A percentile compares a stretch with the other conserved stretches of the same genome.
Conservation (phyloP, 768 basidiomycete genomes). For the Russula foetens region DNA sequence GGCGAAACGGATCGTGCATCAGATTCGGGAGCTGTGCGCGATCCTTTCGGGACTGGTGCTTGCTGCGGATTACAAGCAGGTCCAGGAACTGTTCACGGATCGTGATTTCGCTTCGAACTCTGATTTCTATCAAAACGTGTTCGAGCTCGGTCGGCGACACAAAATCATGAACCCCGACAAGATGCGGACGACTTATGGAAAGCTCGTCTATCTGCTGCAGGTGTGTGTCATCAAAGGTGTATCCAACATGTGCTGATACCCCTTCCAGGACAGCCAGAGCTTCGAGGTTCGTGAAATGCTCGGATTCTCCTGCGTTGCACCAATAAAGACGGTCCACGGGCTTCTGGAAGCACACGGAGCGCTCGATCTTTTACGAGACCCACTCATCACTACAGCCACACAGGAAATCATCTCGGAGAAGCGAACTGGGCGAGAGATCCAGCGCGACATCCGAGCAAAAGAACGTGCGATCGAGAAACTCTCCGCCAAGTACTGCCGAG, state of each 20-base stretch:
- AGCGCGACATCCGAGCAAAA: constrained; percentile 76
- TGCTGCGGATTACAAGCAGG: constrained; percentile 79
- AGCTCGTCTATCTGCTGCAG: constrained; percentile 77
- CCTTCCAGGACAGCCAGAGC: constrained; percentile 69
- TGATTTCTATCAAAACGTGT: constrained; percentile 71
- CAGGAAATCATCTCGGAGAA: constrained; percentile 73
- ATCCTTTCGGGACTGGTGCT: constrained; percentile 80
- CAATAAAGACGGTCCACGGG: constrained; percentile 67
- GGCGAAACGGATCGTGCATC: constrained; percentile 80
- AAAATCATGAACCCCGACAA: constrained; percentile 93
- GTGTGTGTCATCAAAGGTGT: constrained; percentile 30
- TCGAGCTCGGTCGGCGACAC: constrained; percentile 76
- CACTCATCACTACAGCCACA: constrained; percentile 66
- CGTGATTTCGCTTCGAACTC: constrained; percentile 75
- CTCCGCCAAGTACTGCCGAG: constrained; percentile 50
- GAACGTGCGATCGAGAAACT: constrained; percentile 79
- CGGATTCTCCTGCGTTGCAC: constrained; percentile 67
- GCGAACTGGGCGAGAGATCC: constrained; percentile 67
- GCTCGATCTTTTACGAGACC: constrained; percentile 64
- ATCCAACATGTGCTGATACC: constrained; percentile 8
- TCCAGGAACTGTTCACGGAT: constrained; percentile 79
- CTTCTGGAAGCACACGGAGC: constrained; percentile 60
- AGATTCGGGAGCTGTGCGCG: constrained; percentile 81
- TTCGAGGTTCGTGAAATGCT: constrained; percentile 74
- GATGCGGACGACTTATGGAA: constrained; percentile 85